These are phyloP conservation scores for Brachypodium distachyon DNA, from an alignment of 202 grass and related monocot genomes.

Conservation along the genomic window DNA sequence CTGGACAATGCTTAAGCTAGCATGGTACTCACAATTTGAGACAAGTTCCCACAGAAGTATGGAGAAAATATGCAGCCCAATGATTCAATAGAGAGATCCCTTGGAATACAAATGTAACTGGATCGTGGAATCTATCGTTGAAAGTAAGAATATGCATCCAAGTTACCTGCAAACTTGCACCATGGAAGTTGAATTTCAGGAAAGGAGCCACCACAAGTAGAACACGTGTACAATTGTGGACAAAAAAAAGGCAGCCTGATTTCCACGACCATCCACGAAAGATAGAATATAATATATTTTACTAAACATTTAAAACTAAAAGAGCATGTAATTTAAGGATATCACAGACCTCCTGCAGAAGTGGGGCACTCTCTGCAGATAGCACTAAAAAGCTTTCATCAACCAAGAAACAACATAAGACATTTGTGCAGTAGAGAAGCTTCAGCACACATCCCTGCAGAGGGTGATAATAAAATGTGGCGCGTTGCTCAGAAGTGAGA, in stretches of 20 bases:
- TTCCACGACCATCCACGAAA: background rate
- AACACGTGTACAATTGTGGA: background rate
- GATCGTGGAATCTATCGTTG: slow-evolving; percentile 43
- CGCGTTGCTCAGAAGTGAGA: no score
- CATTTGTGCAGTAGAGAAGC: slow-evolving; percentile 45
- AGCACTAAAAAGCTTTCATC: slow-evolving; percentile 74
- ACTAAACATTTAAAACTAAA: slow-evolving; percentile 2
- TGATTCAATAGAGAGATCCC: slow-evolving; percentile 67
- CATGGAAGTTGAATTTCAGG: background rate
- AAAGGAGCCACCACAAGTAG: background rate
- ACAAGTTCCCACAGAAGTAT: slow-evolving; percentile 70
- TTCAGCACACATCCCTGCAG: slow-evolving; percentile 50
- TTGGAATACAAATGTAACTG: slow-evolving; percentile 38
- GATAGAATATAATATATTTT: background rate
- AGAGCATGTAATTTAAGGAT: background rate
- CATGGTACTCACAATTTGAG: slow-evolving; percentile 38
- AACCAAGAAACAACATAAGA: slow-evolving; percentile 53
- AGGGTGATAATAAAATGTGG: no score
- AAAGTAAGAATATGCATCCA: slow-evolving; percentile 56
- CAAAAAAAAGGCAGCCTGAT: background rate
- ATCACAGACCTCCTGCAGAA: slow-evolving; percentile 65
- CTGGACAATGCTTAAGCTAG: slow-evolving; percentile 8
- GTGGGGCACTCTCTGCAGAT: slow-evolving; percentile 49
- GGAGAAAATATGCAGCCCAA: slow-evolving; percentile 92
- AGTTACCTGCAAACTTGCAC: slow-evolving; percentile 74